Evolutionary conservation across 768 basidiomycete genomes (phyloP), one percentile per base, ranked within the genome.

Genomic region (Mycena rosella): DNA sequence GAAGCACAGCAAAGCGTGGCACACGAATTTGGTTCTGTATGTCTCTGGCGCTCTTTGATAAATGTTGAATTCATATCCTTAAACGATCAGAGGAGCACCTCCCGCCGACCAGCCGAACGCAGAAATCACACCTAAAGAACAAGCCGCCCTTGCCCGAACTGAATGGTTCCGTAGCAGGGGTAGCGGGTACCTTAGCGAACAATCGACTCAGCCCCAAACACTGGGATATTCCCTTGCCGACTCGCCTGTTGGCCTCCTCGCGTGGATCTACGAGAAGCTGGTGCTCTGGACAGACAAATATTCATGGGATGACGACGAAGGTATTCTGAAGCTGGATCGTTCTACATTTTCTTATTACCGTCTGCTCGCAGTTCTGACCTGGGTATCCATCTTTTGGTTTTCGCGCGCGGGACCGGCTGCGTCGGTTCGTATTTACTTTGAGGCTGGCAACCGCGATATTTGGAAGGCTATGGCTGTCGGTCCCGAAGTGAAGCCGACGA

Each of bases 1-100:
- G 44, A 81, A 79, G 32, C 72, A 83, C 32, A 72, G 73, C 74
- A 86, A 85, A 68, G 86, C 84, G 0, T 85, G 81, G 79, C 86
- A 86, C 70, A 81, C 82, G 5, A 86, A 85, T 64, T 63, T 79
- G 34, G n/a, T 24, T 22, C 8, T 34, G 53, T 54, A 54, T 7
- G 34, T 52, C 5, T 15, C n/a, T n/a, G 17, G 18, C 5, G 15
- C 17, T 17, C 51, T 11, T 32, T 20, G 6, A 34, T 26, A 2
- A n/a, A 10, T 22, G 29, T 32, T 11, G 1, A 11, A 29, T 51
- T 22, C 29, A 32, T 4, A 53, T 34, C 6, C 1, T 14, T 14
- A 4, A 32, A 22, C 29, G 13, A 15, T 26, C 34, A 54, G 53
- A 5, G 53, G 53, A 13, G 9, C 30, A 15, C 53, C 53, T 34